These are phyloP conservation scores for Histomonas meleagridis DNA, from an alignment of 208 protist species.

Conservation along the genomic window DNA sequence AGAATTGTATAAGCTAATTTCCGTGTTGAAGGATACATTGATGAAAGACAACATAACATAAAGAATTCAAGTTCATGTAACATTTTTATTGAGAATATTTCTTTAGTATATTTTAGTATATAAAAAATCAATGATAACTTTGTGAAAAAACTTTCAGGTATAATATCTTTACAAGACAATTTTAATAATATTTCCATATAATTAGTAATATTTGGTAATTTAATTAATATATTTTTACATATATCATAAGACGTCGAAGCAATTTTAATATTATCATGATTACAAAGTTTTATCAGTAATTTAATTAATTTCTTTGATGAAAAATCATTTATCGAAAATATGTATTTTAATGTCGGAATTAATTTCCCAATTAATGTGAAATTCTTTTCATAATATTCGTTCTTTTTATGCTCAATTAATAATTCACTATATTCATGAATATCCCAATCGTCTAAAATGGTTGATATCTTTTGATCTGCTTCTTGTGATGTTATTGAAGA, in stretches of 20 bases:
- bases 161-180: not conserved
- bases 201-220: not conserved
- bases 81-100: not conserved
- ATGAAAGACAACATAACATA: not conserved
- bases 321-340: not conserved
- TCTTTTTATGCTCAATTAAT: not conserved
- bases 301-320: not conserved
- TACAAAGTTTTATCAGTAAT: not conserved
- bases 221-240: not conserved
- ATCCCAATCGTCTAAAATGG: not conserved
- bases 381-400: not conserved
- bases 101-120: not conserved
- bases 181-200: not conserved
- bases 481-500: too few species aligned
- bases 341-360: not conserved
- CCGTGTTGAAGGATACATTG: not conserved
- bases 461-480: not conserved
- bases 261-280: not conserved
- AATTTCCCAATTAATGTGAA: not conserved
- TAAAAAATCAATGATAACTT: not conserved
- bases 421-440: not conserved
- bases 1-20: not conserved
- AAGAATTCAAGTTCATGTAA: not conserved
- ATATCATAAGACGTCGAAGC: not conserved
- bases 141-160: not conserved